These are phyloP conservation scores for Penicillium sp. DNA, from an alignment of 2,329 filamentous ascomycete species.

Conservation along the genomic window DNA sequence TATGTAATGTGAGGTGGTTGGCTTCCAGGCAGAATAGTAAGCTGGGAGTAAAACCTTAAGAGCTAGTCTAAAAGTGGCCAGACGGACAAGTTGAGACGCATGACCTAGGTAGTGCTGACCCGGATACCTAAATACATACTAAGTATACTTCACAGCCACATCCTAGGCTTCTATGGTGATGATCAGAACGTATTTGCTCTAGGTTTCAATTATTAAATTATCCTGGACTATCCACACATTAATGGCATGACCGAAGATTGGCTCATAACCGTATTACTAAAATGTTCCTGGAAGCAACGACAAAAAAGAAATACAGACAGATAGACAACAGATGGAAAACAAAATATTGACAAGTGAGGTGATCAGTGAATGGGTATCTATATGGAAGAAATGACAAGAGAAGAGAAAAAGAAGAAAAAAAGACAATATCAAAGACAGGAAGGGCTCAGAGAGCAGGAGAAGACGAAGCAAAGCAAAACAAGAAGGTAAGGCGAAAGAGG, in stretches of 20 bases:
- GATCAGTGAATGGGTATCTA: constrained; percentile 21
- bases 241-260: not conserved
- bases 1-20: not conserved
- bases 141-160: constrained; percentile 7
- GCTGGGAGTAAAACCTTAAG: no score
- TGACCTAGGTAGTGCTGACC: no score
- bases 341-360: constrained; percentile 5
- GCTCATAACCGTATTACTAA: constrained; percentile 1
- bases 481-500: not conserved
- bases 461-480: not conserved
- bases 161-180: constrained; percentile 4
- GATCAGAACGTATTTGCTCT: not conserved
- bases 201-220: constrained; percentile 7
- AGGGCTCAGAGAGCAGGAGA: not conserved
- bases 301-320: constrained; percentile 4
- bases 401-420: constrained; percentile 5
- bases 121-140: no score
- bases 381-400: constrained; percentile 9
- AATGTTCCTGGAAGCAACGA: not conserved
- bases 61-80: no score
- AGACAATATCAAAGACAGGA: constrained; percentile 2
- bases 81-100: no score
- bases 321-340: not conserved
- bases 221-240: constrained; percentile 1
- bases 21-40: not conserved